Base-by-base conservation (phyloP, 768 basidiomycete genomes). In the Lactarius quietus region DNA sequence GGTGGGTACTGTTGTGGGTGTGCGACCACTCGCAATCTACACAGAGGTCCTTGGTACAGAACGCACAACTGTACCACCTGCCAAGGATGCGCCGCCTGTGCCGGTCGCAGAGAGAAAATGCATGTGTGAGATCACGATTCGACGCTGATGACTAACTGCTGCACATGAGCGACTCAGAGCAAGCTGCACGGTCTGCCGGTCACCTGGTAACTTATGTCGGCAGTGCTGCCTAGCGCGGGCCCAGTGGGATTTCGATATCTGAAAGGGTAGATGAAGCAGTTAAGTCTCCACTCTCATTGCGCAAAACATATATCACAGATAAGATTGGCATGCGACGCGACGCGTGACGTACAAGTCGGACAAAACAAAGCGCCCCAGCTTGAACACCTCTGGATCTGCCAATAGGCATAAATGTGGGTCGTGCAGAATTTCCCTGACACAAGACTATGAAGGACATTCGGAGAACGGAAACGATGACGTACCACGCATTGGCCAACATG, bases 31-130 rank as follows among this genome's bases (percentile, higher is more conserved):
- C 90, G 71, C 95, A 96, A 35, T 82, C 82, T 48, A 86, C 86
- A 76, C 95, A 97, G n/a, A 96, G 78, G 73, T 98, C 95, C 69
- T 84, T 81, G n/a, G n/a, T 81, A 72, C 95, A 97, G 72, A 93
- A 92, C 5, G 86, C 93, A 72, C 95, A 98, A 69, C 90, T 84
- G 76, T 88, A 90, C 95, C 95, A 98, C 69, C 85, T 84, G 17
- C 95, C 95, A n/a, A 80, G 77, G 61, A 97, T 95, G 57, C 81
- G 83, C 33, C 81, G 82, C 80, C 93, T 85, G 74, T 95, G 95
- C 54, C 87, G 84, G 76, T 98, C 95, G 70, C 95, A 98, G 8
- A 93, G 75, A 8, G 93, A 90, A 23, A 83, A 78, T 3, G 78
- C 71, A 73, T 94, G 92, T 51, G 80, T 70, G 18, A 95, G 79